Conservation (phyloP, 2,329 filamentous ascomycete genomes). For the Monosporascus sp. region DNA sequence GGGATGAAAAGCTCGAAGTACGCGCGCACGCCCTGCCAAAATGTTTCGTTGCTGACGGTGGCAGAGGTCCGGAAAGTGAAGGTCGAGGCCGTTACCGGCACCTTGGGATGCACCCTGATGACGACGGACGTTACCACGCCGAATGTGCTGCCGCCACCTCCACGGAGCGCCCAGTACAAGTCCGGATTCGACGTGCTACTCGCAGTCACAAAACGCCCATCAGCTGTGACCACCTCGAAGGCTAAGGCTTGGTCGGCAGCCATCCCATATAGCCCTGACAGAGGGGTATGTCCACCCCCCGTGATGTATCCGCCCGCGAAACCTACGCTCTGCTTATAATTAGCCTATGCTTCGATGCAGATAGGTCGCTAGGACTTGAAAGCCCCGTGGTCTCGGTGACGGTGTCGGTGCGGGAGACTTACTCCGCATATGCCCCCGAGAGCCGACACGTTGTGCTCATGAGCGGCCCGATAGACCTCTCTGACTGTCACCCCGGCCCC, state of each 20-base stretch:
- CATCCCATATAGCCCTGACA: conserved; percentile 33
- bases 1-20: conserved; percentile 16
- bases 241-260: conserved; percentile 38
- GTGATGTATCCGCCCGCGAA: conserved; percentile 42
- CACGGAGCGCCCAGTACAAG: conserved; percentile 48
- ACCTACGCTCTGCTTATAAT: conserved; percentile 26
- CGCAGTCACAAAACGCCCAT: conserved; percentile 29
- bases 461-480: conserved; percentile 13
- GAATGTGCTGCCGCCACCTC: conserved; percentile 45
- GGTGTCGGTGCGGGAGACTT: background rate
- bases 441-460: conserved; percentile 24
- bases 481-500: conserved; percentile 18
- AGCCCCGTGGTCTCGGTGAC: background rate
- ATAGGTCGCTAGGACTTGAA: no score
- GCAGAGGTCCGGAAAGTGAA: conserved; percentile 2
- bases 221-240: conserved; percentile 11
- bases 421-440: conserved; percentile 27
- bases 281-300: conserved; percentile 40
- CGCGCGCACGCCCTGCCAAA: conserved; percentile 10
- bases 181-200: conserved; percentile 35
- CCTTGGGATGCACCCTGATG: conserved; percentile 8
- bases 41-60: conserved; percentile 18
- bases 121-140: conserved; percentile 33
- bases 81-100: conserved; percentile 5
- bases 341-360: background rate